phyloP scores from a whole-genome alignment of 208 protist species.

The Leishmania arabica region DNA sequence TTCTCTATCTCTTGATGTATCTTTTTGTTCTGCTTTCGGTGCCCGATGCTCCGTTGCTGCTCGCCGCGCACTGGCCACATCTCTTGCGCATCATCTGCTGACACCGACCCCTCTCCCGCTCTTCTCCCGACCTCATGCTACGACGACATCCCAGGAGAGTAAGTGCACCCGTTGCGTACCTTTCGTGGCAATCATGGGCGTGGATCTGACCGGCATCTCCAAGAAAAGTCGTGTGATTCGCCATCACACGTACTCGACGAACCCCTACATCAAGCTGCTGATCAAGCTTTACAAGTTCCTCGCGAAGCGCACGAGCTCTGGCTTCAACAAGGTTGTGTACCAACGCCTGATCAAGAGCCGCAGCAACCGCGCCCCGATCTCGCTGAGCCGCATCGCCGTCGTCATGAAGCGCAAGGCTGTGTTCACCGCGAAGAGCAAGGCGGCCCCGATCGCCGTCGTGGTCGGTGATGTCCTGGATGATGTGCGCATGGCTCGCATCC shows the following conservation, averaged over 20 bases:
- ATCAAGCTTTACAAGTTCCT: conserved; percentile 99
- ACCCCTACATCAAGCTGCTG: conserved; percentile 98
- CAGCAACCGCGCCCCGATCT: conserved; percentile 97
- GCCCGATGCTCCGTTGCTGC: not conserved
- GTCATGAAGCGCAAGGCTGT: conserved; percentile 92
- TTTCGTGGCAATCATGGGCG: conserved; percentile 68
- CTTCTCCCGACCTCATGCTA: not conserved
- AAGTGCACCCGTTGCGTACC: not conserved
- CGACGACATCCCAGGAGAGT: not conserved
- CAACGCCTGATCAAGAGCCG: conserved; percentile 96
- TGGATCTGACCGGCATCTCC: conserved; percentile 90
- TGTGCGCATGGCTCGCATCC: conserved; percentile 95
- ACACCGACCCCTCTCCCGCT: not conserved
- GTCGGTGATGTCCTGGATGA: conserved; percentile 99
- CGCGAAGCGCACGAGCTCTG: conserved; percentile 96
- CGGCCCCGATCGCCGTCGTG: conserved; percentile 96
- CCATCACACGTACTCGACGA: conserved; percentile 94
- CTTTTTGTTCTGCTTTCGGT: not conserved
- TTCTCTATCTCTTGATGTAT: not conserved
- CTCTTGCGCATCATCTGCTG: not conserved
- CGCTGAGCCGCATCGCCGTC: conserved; percentile 95
- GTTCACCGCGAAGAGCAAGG: conserved; percentile 79
- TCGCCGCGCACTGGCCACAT: not conserved
- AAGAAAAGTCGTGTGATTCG: conserved; percentile 93
- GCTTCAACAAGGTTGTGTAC: conserved; percentile 99